These are phyloP conservation scores for Solanum appendiculatum DNA, from an alignment of 257 asterid species.

Conservation along the genomic window DNA sequence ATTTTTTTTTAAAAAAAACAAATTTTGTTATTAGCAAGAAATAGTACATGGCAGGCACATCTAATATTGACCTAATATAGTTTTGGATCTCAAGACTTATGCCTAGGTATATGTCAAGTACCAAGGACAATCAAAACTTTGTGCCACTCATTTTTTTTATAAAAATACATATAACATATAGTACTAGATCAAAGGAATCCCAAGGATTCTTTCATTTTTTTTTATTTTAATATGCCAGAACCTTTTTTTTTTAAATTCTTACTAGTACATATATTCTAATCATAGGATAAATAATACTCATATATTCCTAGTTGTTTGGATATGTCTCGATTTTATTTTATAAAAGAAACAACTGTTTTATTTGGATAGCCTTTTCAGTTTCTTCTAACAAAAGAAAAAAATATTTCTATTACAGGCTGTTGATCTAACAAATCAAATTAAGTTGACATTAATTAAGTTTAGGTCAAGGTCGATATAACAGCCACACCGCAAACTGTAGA, in stretches of 20 bases:
- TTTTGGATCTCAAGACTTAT: conserved; percentile 1
- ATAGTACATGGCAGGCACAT: neutral
- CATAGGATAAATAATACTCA: neutral
- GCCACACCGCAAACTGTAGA: neutral
- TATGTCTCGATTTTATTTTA: neutral
- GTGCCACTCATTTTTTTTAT: neutral
- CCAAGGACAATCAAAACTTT: conserved; percentile 1
- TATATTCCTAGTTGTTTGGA: neutral
- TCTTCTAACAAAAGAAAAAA: neutral
- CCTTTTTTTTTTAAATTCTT: neutral
- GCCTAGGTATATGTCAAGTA: neutral
- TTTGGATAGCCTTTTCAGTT: neutral
- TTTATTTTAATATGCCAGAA: neutral
- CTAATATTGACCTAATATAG: neutral
- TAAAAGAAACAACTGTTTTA: neutral
- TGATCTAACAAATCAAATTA: neutral
- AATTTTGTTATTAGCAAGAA: neutral
- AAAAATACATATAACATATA: neutral
- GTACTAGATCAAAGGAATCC: neutral
- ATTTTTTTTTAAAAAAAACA: neutral
- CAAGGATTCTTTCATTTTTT: neutral
- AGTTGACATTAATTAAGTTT: neutral
- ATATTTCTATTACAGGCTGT: neutral
- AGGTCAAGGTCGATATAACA: neutral
- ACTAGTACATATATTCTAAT: neutral